Evolutionary conservation across 371 early-diverging fungal species (phyloP).

Genomic region (Chytridium lagenaria): DNA sequence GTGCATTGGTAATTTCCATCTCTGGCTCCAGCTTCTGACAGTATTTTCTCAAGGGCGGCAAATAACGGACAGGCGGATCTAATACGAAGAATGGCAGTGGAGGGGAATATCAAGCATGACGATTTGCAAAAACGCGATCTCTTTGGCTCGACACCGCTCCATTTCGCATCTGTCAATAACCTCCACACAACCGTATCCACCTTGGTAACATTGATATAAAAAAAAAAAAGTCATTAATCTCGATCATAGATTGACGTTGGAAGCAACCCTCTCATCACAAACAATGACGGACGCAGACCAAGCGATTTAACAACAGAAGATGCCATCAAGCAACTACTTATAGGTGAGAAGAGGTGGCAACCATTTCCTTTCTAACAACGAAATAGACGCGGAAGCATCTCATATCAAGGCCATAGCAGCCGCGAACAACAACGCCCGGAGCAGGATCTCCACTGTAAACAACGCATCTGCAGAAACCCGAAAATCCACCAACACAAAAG

Average conservation of each 20-base stretch:
- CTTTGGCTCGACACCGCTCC: constrained; percentile 56
- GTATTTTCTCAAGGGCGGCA: constrained; percentile 44
- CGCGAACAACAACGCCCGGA: neutral
- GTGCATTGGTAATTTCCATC: constrained; percentile 46
- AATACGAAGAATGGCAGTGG: constrained; percentile 30
- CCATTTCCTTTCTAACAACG: neutral
- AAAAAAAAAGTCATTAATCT: neutral
- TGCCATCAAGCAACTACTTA: constrained; percentile 17
- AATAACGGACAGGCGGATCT: constrained; percentile 41
- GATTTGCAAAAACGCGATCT: constrained; percentile 42
- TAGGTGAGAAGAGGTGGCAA: neutral
- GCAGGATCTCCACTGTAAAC: neutral
- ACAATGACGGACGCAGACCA: constrained; percentile 51
- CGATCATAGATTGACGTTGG: constrained; percentile 39
- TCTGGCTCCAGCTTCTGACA: neutral
- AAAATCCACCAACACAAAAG: constrained; percentile 1
- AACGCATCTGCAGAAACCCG: neutral
- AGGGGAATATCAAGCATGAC: constrained; percentile 29
- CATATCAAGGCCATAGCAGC: neutral
- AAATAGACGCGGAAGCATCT: neutral
- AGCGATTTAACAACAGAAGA: constrained; percentile 47
- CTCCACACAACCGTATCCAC: constrained; percentile 31
- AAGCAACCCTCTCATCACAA: constrained; percentile 43
- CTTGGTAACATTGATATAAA: constrained; percentile 27
- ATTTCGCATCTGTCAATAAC: constrained; percentile 54